These are phyloP conservation scores for Trichosporon coremiiforme DNA, from an alignment of 1,284 basidiomycete species.

Conservation along the genomic window DNA sequence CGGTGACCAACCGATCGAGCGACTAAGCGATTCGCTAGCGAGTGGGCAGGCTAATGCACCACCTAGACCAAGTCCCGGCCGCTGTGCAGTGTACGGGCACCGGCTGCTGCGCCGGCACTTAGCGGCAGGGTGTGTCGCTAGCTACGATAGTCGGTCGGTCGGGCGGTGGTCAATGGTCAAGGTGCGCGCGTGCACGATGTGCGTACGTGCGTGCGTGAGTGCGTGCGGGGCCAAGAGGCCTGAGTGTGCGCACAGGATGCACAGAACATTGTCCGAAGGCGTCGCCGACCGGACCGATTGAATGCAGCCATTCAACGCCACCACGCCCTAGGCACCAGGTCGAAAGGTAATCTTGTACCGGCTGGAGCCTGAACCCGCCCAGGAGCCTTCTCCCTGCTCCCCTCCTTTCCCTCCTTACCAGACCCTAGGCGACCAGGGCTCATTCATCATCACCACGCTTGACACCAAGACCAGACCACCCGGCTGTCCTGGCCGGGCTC, in stretches of 20 bases:
- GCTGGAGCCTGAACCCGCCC: background rate
- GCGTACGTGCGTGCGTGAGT: background rate
- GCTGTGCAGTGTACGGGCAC: background rate
- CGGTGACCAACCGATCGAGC: background rate
- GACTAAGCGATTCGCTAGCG: background rate
- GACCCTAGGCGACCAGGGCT: slow-evolving; percentile 14
- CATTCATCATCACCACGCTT: slow-evolving; percentile 8
- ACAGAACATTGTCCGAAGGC: slow-evolving; percentile 17
- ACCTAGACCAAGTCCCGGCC: background rate
- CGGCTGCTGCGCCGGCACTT: slow-evolving; percentile 5
- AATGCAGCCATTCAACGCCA: slow-evolving; percentile 14
- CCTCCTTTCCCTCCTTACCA: background rate
- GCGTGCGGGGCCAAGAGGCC: background rate
- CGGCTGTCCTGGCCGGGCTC: slow-evolving; percentile 8
- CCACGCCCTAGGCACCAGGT: slow-evolving; percentile 17
- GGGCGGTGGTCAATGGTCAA: background rate
- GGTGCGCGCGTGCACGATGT: background rate
- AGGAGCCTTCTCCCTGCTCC: background rate
- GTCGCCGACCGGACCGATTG: slow-evolving; percentile 13
- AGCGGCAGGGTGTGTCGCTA: background rate
- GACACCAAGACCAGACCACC: slow-evolving; percentile 10
- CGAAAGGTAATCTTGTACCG: slow-evolving; percentile 15
- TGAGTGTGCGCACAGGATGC: background rate
- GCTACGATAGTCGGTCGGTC: background rate
- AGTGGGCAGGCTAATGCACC: background rate